A percentile compares a stretch with the other conserved stretches of the same genome.
These are phyloP conservation scores for Silene vulgaris DNA, from an alignment of 179 eudicot genomes.

Conservation along the genomic window DNA sequence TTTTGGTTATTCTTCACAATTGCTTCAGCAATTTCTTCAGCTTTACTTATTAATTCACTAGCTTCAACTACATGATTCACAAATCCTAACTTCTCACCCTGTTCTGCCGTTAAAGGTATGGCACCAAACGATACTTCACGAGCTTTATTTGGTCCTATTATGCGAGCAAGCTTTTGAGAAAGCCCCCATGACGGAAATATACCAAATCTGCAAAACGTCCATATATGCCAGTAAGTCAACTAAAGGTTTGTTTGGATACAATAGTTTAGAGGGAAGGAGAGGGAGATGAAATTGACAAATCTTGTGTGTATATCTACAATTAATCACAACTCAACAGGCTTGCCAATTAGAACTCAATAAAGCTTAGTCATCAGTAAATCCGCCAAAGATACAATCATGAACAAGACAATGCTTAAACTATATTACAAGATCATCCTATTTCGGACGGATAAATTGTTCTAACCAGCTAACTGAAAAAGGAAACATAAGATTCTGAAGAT, in stretches of 20 bases:
- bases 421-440: neutral
- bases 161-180: slow-evolving; percentile 93
- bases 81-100: slow-evolving; percentile 75
- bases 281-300: neutral
- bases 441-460: neutral
- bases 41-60: slow-evolving; percentile 64
- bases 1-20: slow-evolving; percentile 73
- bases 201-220: slow-evolving; percentile 57
- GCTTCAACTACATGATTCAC: slow-evolving; percentile 86
- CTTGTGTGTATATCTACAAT: neutral
- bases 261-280: neutral
- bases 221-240: slow-evolving; percentile 9
- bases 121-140: slow-evolving; percentile 81
- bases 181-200: slow-evolving; percentile 99
- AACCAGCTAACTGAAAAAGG: no score
- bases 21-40: slow-evolving; percentile 67
- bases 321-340: neutral
- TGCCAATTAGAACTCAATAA: neutral
- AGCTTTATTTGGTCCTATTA: slow-evolving; percentile 79
- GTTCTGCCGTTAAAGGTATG: slow-evolving; percentile 71
- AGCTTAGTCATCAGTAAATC: neutral
- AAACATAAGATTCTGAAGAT: no score
- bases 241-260: neutral
- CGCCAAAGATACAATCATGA: neutral
- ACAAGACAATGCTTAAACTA: no score